Percentiles rank a stretch among this genome's conserved stretches.
phyloP scores from a whole-genome alignment of 1,139 yeast species.

The Taphrina confusa region DNA sequence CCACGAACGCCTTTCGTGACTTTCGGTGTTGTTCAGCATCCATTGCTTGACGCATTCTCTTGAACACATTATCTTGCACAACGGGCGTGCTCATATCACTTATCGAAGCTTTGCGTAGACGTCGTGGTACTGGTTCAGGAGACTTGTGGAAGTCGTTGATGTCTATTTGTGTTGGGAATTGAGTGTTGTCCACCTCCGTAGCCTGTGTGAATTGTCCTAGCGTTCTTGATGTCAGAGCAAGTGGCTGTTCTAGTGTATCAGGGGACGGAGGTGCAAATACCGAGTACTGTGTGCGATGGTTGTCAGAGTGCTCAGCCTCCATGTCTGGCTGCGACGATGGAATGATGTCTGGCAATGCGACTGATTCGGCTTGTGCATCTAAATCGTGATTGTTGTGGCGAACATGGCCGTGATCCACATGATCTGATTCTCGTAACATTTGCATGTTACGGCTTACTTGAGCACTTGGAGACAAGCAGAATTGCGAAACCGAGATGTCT shows the following conservation, averaged over 20 bases:
- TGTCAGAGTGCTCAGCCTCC: background rate
- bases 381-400: background rate
- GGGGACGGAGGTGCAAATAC: constrained; percentile 36
- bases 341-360: background rate
- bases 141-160: background rate
- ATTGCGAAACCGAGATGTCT: constrained; percentile 8
- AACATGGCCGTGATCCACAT: background rate
- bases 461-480: background rate
- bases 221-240: background rate
- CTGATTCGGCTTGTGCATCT: background rate
- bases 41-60: constrained; percentile 36
- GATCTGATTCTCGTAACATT: background rate
- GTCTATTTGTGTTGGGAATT: background rate
- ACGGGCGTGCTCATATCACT: background rate
- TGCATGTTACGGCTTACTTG: constrained; percentile 3
- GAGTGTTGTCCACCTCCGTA: constrained; percentile 12
- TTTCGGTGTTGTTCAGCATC: constrained; percentile 49
- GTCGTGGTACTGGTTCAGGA: background rate
- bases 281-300: constrained; percentile 34
- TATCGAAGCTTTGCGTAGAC: constrained; percentile 13
- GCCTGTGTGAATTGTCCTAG: constrained; percentile 25
- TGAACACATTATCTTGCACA: constrained; percentile 2
- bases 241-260: constrained; percentile 2
- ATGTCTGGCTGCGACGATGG: constrained; percentile 7
- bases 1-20: constrained; percentile 62